phyloP scores from a whole-genome alignment of 202 grass and related monocot species.

The Saccharum hybrid region DNA sequence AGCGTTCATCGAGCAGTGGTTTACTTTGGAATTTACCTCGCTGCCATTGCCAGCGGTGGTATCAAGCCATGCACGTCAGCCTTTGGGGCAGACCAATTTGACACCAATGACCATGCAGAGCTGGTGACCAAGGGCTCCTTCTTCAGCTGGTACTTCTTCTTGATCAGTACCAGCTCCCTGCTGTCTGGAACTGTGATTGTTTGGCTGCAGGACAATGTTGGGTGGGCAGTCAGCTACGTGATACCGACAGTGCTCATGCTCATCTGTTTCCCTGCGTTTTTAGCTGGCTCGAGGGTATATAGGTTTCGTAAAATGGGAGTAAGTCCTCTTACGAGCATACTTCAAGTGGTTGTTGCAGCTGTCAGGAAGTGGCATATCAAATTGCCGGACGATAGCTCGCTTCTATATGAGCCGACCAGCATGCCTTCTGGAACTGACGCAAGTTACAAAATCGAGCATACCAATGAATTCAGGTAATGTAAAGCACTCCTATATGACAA shows the following conservation, averaged over 20 bases:
- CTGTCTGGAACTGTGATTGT: slow-evolving; percentile 57
- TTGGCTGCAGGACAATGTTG: slow-evolving; percentile 62
- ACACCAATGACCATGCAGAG: slow-evolving; percentile 48
- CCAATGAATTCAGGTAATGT: slow-evolving; percentile 23
- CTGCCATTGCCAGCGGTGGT: slow-evolving; percentile 49
- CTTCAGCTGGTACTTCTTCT: slow-evolving; percentile 60
- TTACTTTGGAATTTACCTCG: slow-evolving; percentile 60
- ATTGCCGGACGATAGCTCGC: slow-evolving; percentile 28
- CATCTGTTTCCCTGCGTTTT: slow-evolving; percentile 11
- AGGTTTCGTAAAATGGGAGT: background rate
- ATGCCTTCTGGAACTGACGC: background rate
- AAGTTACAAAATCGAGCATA: background rate
- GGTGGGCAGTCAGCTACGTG: slow-evolving; percentile 48
- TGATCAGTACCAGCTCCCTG: slow-evolving; percentile 38
- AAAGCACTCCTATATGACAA: background rate
- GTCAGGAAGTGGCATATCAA: slow-evolving; percentile 34
- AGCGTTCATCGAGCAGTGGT: slow-evolving; percentile 17
- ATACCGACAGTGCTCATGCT: slow-evolving; percentile 39
- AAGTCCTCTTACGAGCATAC: slow-evolving; percentile 37
- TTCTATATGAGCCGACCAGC: slow-evolving; percentile 32
- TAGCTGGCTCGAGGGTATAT: slow-evolving; percentile 32
- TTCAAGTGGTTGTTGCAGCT: slow-evolving; percentile 40
- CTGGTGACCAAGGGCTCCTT: slow-evolving; percentile 48
- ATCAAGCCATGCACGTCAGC: slow-evolving; percentile 49
- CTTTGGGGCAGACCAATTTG: slow-evolving; percentile 68